phyloP scores from a whole-genome alignment of 192 early-diverging fungal genomes.

The Coemansia sp. region DNA sequence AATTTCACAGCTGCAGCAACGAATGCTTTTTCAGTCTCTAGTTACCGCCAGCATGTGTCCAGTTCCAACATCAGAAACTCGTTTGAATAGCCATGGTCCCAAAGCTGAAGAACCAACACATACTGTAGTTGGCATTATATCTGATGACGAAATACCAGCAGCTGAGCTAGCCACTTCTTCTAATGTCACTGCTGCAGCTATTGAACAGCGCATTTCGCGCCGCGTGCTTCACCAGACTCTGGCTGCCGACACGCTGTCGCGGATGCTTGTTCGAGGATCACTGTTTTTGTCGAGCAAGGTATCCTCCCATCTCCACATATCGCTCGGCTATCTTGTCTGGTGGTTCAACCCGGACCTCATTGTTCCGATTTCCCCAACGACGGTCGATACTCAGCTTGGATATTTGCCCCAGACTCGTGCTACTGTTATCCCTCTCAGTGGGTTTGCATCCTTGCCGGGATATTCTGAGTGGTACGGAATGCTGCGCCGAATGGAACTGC shows the following conservation, averaged over 20 bases:
- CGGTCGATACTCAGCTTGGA: constrained; percentile 40
- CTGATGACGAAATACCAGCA: not conserved
- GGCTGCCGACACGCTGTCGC: constrained; percentile 18
- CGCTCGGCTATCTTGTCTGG: constrained; percentile 28
- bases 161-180: too few species aligned
- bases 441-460: constrained; percentile 7
- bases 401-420: constrained; percentile 9
- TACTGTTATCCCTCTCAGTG: not conserved
- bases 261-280: constrained; percentile 24
- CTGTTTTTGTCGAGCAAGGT: constrained; percentile 8
- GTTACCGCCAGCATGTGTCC: constrained; percentile 4
- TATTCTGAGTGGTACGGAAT: constrained; percentile 48
- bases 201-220: constrained; percentile 24
- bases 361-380: constrained; percentile 28
- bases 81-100: not conserved
- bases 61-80: not conserved
- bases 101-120: not conserved
- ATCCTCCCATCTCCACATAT: constrained; percentile 19
- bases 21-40: not conserved
- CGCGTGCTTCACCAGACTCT: constrained; percentile 25
- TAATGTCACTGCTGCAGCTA: not conserved
- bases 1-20: not conserved
- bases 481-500: constrained; percentile 33
- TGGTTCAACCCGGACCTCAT: constrained; percentile 41
- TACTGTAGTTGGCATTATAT: not conserved